Evolutionary conservation across 768 basidiomycete species (phyloP), one percentile per base, ranked within the genome.

Genomic region (Auricularia cornea): DNA sequence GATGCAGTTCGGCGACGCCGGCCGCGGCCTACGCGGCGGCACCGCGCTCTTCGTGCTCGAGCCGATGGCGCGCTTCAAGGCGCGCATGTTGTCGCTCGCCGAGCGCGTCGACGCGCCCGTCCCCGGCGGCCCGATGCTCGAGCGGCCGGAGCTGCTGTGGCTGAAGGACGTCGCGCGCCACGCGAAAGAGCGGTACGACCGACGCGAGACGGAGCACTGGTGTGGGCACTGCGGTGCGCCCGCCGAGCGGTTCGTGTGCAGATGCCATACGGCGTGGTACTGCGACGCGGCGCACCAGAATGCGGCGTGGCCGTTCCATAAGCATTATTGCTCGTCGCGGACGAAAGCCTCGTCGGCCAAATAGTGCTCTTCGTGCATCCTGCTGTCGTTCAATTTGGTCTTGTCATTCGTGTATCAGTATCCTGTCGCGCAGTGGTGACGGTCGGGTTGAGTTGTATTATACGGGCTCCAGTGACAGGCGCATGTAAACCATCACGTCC

Each of bases 1-100:
- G 20, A 64, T 70, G 63, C 69, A 70, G 51, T 70, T 70, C 51
- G 69, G 69, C 18, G 68, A 67, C 41, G 60, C 51, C 12, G 69
- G 69, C 10, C 64, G 69, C 5, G 69, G 69, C 3, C 28, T 59
- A 11, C 11, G 30, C n/a, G 62, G 66, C n/a, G n/a, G n/a, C 2
- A 66, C 63, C 32, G 56, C 63, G 14, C 60, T 60, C 5, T 65
- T 69, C 26, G 62, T 61, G 3, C 61, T 70, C 18, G 69, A 70
- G 32, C 32, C 61, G 16, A 30, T 67, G 56, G 67, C 65, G 16
- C 52, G 44, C 4, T 68, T 59, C 30, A 14, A 10, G 30, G 18
- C 62, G 62, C 14, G 29, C 12, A 40, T 52, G 33, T 10, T 18
- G 41, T 10, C 4, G 10, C 4, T 57, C 30, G 28, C 26, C 1